These are phyloP conservation scores for Paraphoma chrysanthemicola DNA, from an alignment of 2,329 filamentous ascomycete genomes.

Conservation along the genomic window DNA sequence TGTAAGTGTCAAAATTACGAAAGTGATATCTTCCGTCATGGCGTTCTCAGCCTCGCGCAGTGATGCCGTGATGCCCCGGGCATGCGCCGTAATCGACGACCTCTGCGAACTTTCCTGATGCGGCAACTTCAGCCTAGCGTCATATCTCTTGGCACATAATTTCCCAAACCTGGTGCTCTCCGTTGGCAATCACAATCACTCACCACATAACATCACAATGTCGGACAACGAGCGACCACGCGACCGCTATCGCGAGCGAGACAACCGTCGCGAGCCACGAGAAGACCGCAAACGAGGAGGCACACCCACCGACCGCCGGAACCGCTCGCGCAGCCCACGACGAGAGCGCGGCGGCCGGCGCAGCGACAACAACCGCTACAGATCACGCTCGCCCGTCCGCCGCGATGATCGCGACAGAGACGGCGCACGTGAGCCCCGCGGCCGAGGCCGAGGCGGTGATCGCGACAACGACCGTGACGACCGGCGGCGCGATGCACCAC, in stretches of 20 bases:
- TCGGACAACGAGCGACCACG: constrained; percentile 35
- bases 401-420: constrained; percentile 27
- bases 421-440: constrained; percentile 19
- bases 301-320: constrained; percentile 34
- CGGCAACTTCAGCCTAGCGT: neutral
- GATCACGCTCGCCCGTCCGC: constrained; percentile 37
- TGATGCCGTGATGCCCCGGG: too few species aligned
- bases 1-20: neutral
- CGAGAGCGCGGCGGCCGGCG: constrained; percentile 35
- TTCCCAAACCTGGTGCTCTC: neutral
- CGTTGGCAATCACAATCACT: neutral
- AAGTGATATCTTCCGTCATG: too few species aligned
- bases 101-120: neutral
- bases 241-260: constrained; percentile 29
- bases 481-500: constrained; percentile 21
- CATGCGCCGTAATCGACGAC: neutral
- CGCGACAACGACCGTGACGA: constrained; percentile 20
- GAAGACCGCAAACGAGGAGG: constrained; percentile 25
- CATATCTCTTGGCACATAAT: neutral
- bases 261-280: constrained; percentile 25
- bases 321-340: constrained; percentile 44
- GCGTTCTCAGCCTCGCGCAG: too few species aligned
- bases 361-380: constrained; percentile 27
- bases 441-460: constrained; percentile 9
- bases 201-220: constrained; percentile 13